phyloP scores from a whole-genome alignment of 192 early-diverging fungal species.

The Backusella westeae region DNA sequence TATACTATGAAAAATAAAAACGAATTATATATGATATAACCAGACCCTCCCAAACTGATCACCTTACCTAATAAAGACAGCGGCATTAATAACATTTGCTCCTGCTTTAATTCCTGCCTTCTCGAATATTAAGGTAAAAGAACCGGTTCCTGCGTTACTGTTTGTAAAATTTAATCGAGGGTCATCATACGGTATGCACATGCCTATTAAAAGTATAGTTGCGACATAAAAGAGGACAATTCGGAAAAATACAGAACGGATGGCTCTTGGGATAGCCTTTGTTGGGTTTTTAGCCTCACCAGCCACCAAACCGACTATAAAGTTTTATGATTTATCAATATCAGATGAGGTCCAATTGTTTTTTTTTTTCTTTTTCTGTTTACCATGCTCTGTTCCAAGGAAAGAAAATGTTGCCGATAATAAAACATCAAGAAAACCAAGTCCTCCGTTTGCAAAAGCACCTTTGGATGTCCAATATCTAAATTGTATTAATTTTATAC shows the following conservation, averaged over 20 bases:
- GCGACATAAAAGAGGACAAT: conserved; percentile 79
- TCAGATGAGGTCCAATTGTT: too few relatives aligned
- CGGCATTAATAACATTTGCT: conserved; percentile 64
- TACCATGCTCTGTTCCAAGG: conserved; percentile 77
- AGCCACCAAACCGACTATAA: conserved; percentile 74
- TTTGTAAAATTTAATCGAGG: conserved; percentile 42
- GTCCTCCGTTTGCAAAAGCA: conserved; percentile 52
- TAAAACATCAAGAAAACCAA: conserved; percentile 65
- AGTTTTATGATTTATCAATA: neutral
- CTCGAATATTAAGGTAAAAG: conserved; percentile 64
- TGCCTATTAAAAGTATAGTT: conserved; percentile 76
- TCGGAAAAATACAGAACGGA: conserved; percentile 80
- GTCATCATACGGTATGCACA: conserved; percentile 68
- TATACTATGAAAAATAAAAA: conserved; percentile 22
- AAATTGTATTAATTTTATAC: too few relatives aligned
- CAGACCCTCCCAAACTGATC: too few relatives aligned
- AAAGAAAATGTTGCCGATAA: conserved; percentile 81
- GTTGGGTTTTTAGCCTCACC: conserved; percentile 86
- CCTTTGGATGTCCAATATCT: conserved; percentile 67
- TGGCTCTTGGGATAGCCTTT: conserved; percentile 69
- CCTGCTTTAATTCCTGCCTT: conserved; percentile 57
- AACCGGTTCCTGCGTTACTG: conserved; percentile 50
- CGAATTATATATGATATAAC: too few relatives aligned
- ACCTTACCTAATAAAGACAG: conserved; percentile 44
- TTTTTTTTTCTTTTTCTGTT: neutral